Evolutionary conservation across 1,284 basidiomycete genomes (phyloP), one percentile per base, ranked within the genome.

Genomic region (Cutaneotrichosporon sp.): DNA sequence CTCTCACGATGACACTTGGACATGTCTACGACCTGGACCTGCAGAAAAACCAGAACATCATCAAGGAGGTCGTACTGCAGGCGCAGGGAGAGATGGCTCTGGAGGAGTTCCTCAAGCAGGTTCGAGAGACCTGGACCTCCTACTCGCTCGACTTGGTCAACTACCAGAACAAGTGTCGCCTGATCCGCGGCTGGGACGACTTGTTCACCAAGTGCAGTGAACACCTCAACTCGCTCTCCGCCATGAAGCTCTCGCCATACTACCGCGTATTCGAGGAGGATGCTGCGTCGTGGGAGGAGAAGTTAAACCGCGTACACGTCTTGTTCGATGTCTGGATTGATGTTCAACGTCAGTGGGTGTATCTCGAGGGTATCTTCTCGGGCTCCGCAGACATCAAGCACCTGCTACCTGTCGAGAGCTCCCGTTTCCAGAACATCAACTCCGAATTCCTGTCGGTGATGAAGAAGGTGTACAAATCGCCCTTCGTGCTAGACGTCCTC

Each of bases 381-480:
- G 92, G 93, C 37, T 97, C 91, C 64, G 92, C 91, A 22, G 93
- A 97, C 69, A 97, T 94, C 82, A 97, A 91, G 75, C 96, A 98
- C 74, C 84, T 99, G 17, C 84, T 99, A 7, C 97, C 97, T 0
- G 88, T 97, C 55, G 97, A 99, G 76, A 93, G 86, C 66, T 85
- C 90, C 31, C 88, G 96, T 31, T 99, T 99, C 79, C 88, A 90
- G 72, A 97, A 93, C 76, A 98, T 99, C 82, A 97, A 98, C 75
- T 85, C 90, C 41, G 96, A 99, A 72, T 99, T 99, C 78, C 79
- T 98, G 51, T 86, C 90, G 0, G 90, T 97, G 60, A 97, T 99
- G 93, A 97, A 97, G 79, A 96, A 94, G 75, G 96, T 98, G 56
- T 92, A 93, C 83, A 98, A 98, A 76, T 97, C 94, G 17, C 93